A percentile compares a stretch with the other conserved stretches of the same genome.
Evolutionary conservation across 352 stramenopile genomes (phyloP).

Genomic region (Globisporangium apiculatum): DNA sequence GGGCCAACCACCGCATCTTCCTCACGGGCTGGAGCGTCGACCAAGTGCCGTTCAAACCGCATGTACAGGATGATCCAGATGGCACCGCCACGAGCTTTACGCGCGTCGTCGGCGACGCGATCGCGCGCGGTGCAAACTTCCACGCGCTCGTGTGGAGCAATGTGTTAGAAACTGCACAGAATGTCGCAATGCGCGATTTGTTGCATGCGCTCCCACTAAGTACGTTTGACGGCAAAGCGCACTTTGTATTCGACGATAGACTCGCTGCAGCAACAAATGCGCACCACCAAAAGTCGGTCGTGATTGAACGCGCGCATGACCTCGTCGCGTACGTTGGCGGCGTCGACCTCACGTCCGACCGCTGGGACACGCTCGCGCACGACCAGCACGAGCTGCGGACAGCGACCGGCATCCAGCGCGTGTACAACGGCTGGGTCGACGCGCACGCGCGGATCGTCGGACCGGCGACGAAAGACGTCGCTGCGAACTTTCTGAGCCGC

Average conservation of each 20-base stretch:
- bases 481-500: slow-evolving; percentile 35
- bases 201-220: slow-evolving; percentile 29
- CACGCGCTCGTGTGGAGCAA: slow-evolving; percentile 63
- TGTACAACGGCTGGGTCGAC: slow-evolving; percentile 50
- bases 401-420: slow-evolving; percentile 16
- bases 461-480: slow-evolving; percentile 37
- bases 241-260: slow-evolving; percentile 44
- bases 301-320: slow-evolving; percentile 12
- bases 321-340: slow-evolving; percentile 39
- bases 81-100: slow-evolving; percentile 28
- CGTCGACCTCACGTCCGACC: slow-evolving; percentile 39
- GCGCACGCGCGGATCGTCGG: slow-evolving; percentile 32
- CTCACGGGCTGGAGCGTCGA: slow-evolving; percentile 58
- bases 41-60: slow-evolving; percentile 48
- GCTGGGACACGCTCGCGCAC: slow-evolving; percentile 50
- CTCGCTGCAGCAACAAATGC: slow-evolving; percentile 21
- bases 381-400: slow-evolving; percentile 31
- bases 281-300: slow-evolving; percentile 44
- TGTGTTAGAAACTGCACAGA: slow-evolving; percentile 42
- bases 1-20: slow-evolving; percentile 31
- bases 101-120: slow-evolving; percentile 22
- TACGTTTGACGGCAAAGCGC: slow-evolving; percentile 14
- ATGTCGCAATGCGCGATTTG: slow-evolving; percentile 43
- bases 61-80: slow-evolving; percentile 2
- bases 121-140: slow-evolving; percentile 33